A percentile compares a stretch with the other conserved stretches of the same genome.
phyloP scores from a whole-genome alignment of 768 basidiomycete genomes.

The Kwoniella botswanensis region DNA sequence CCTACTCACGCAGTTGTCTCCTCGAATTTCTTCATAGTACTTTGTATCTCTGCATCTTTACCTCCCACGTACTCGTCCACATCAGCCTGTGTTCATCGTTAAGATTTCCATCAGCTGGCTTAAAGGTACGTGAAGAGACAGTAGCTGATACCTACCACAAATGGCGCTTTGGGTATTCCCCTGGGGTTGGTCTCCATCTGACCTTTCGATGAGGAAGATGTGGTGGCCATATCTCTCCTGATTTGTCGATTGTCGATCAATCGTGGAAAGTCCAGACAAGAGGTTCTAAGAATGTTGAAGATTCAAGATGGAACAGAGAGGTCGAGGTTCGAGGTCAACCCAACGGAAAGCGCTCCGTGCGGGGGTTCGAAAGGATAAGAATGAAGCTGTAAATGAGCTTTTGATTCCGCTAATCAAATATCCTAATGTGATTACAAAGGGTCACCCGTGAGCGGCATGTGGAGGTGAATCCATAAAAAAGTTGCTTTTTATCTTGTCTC shows the following conservation, averaged over 20 bases:
- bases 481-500: constrained; percentile 6
- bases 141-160: constrained; percentile 69
- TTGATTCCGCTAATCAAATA: constrained; percentile 10
- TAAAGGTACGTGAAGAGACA: not conserved
- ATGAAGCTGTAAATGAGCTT: not conserved
- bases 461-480: constrained; percentile 22
- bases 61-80: constrained; percentile 85
- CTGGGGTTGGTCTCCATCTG: constrained; percentile 74
- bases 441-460: not conserved
- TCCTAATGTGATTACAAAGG: not conserved
- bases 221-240: constrained; percentile 15
- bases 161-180: constrained; percentile 93
- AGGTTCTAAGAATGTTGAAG: constrained; percentile 1
- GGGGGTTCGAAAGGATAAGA: not conserved
- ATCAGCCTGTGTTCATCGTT: constrained; percentile 66
- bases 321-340: not conserved
- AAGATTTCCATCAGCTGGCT: constrained; percentile 6
- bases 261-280: not conserved
- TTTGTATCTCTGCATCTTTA: constrained; percentile 76
- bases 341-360: constrained; percentile 12
- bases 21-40: constrained; percentile 77
- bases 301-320: not conserved
- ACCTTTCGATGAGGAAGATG: constrained; percentile 33
- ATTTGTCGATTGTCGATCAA: not conserved
- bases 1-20: constrained; percentile 86